Base-by-base conservation (phyloP, 2,329 filamentous ascomycete species). In the Aspergillus versicolor region DNA sequence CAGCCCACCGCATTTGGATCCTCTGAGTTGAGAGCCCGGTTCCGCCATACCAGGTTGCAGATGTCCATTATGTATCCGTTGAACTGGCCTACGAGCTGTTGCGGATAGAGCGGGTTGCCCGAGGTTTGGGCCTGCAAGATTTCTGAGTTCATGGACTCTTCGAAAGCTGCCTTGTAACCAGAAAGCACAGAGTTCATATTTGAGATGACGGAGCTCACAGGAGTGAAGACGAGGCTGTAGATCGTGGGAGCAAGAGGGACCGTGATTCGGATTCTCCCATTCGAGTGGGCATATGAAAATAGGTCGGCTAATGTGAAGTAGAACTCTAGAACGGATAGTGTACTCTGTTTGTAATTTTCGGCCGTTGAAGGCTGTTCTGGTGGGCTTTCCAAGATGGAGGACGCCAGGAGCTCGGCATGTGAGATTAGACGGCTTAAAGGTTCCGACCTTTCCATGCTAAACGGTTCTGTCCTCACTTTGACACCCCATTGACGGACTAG, bases 41-140 rank as follows among this genome's bases (percentile, higher is more conserved):
- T 84, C 8, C 90, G 84, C 91, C 91, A 95, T 46, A 94, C 72
- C 50, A 89, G 85, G 69, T 95, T 95, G 77, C 90, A 92, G 32
- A 92, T 82, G 69, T 96, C 91, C 85, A 94, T 92, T 32, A 95
- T 82, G 70, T 89, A 92, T 21, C 88, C 88, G 70, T 96, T 96
- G 76, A 94, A 92, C 22, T 82, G 76, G 61, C 85, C 84, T 41
- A 91, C 83, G 55, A 88, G 84, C 32, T 79, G 75, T 42, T 83
- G 79, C 27, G 85, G 79, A 60, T 87, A 88, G 60, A 73, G 63
- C n/a, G 62, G 72, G 61, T 67, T 65, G 46, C 62, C 56, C 40
- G 50, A 69, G 47, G 63, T 72, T 63, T 63, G 71, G 64, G 65
- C 67, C 60, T 68, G 77, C 52, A 67, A 64, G 9, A 59, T 66